These are phyloP conservation scores for Miscanthus sacchariflorus DNA, from an alignment of 202 grass and related monocot species.

Conservation along the genomic window DNA sequence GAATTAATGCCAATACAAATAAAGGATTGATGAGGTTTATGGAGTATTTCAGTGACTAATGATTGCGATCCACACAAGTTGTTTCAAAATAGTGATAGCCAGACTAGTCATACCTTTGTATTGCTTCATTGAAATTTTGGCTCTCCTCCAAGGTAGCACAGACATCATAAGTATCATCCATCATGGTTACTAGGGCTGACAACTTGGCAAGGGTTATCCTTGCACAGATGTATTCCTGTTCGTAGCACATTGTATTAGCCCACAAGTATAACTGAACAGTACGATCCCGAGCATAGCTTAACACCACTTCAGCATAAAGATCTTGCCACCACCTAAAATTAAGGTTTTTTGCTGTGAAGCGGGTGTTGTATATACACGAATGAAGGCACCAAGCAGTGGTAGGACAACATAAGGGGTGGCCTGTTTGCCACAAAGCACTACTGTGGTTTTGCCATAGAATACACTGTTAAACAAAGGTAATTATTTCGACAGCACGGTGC, in stretches of 20 bases:
- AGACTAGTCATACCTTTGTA: neutral
- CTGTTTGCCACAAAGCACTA: too few species aligned
- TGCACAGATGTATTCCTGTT: conserved; percentile 2
- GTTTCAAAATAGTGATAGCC: neutral
- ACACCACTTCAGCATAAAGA: neutral
- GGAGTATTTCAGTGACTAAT: too few species aligned
- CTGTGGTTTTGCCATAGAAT: too few species aligned
- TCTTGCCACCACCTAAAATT: conserved; percentile 14
- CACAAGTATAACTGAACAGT: conserved; percentile 11
- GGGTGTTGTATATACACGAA: too few species aligned
- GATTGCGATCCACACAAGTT: too few species aligned
- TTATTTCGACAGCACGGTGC: too few species aligned
- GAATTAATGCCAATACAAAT: too few species aligned
- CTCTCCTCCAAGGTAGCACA: neutral
- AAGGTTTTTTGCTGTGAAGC: neutral
- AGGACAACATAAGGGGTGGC: too few species aligned
- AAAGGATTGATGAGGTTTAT: too few species aligned
- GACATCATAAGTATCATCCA: conserved; percentile 37
- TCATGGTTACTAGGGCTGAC: neutral
- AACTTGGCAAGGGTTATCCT: neutral
- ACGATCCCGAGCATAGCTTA: neutral
- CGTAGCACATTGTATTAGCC: neutral
- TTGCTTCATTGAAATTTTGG: neutral
- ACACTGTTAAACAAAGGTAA: too few species aligned
- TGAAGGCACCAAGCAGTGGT: too few species aligned